These are phyloP conservation scores for Globisporangium abappressorium DNA, from an alignment of 352 stramenopile species.

Conservation along the genomic window DNA sequence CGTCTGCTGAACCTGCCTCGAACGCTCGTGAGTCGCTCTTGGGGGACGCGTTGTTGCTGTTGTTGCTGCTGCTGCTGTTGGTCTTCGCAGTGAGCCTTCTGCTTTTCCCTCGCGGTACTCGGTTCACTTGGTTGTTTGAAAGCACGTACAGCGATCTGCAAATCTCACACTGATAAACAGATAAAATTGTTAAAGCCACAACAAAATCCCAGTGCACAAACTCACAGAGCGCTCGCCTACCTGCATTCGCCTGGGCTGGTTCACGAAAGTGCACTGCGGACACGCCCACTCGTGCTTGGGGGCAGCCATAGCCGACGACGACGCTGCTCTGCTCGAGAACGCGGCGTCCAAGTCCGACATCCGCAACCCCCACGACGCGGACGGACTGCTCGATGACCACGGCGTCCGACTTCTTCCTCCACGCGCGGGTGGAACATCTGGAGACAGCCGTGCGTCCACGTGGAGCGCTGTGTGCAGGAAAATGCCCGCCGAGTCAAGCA, in stretches of 20 bases:
- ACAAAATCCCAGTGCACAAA: neutral
- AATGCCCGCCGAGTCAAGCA: constrained; percentile 95
- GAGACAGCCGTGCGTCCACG: constrained; percentile 46
- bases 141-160: constrained; percentile 36
- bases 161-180: constrained; percentile 36
- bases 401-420: constrained; percentile 32
- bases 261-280: constrained; percentile 65
- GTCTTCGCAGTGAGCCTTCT: neutral
- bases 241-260: constrained; percentile 48
- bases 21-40: neutral
- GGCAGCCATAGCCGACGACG: constrained; percentile 20
- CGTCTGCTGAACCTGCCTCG: neutral
- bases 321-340: constrained; percentile 35
- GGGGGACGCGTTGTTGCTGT: neutral
- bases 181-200: constrained; percentile 11
- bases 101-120: neutral
- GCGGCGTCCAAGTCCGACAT: constrained; percentile 58
- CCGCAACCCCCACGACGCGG: constrained; percentile 41
- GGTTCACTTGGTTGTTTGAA: neutral
- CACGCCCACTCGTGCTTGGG: constrained; percentile 58
- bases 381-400: constrained; percentile 31
- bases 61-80: neutral
- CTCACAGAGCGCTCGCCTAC: constrained; percentile 27
- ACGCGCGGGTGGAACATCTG: constrained; percentile 27
- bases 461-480: constrained; percentile 94